Conservation (phyloP, 495 filamentous ascomycete genomes). For the Penicillium lividum region DNA sequence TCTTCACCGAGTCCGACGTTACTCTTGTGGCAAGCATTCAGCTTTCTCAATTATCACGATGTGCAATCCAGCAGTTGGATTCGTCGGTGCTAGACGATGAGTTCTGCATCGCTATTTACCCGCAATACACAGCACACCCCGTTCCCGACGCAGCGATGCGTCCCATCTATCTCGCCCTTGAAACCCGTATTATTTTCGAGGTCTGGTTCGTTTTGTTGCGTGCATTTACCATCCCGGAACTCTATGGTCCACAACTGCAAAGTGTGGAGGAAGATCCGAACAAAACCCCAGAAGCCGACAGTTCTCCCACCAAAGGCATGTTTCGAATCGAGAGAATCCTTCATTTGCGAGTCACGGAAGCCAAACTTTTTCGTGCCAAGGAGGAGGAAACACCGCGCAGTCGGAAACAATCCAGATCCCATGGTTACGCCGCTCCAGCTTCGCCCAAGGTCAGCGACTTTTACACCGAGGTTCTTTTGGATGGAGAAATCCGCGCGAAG, state of each 20-base stretch:
- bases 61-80: slow-evolving; percentile 85
- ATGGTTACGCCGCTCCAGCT: slow-evolving; percentile 31
- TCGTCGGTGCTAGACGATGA: slow-evolving; percentile 92
- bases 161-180: slow-evolving; percentile 78
- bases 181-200: slow-evolving; percentile 86
- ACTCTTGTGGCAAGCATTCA: slow-evolving; percentile 79
- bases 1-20: slow-evolving; percentile 81
- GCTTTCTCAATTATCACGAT: slow-evolving; percentile 84
- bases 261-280: slow-evolving; percentile 25
- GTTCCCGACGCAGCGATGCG: slow-evolving; percentile 48
- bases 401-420: slow-evolving; percentile 43
- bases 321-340: slow-evolving; percentile 67
- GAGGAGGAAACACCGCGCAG: slow-evolving; percentile 36
- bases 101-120: slow-evolving; percentile 91
- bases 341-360: slow-evolving; percentile 60
- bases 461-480: slow-evolving; percentile 88
- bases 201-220: slow-evolving; percentile 95
- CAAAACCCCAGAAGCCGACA: slow-evolving; percentile 27
- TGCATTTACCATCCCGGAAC: slow-evolving; percentile 90
- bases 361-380: slow-evolving; percentile 48
- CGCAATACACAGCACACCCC: slow-evolving; percentile 70
- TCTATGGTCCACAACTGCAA: slow-evolving; percentile 66
- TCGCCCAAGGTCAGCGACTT: slow-evolving; percentile 53
- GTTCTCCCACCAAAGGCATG: slow-evolving; percentile 51
- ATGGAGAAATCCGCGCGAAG: slow-evolving; percentile 83